A percentile compares a stretch with the other conserved stretches of the same genome.
Evolutionary conservation across 371 early-diverging fungal species (phyloP).

Genomic region (Actinomucor elegans): DNA sequence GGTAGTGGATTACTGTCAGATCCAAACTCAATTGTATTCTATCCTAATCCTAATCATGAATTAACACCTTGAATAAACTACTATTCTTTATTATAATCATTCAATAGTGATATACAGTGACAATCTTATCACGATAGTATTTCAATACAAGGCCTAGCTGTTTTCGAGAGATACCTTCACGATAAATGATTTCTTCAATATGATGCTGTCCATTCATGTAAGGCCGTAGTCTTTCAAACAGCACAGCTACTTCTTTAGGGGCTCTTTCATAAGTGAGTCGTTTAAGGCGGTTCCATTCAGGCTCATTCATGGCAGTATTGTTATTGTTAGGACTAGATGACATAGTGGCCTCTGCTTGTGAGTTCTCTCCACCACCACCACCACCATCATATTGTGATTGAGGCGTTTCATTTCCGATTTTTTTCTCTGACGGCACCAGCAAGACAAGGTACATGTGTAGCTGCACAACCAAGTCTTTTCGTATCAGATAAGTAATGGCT

Average conservation of each 20-base stretch:
- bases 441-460: constrained; percentile 81
- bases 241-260: constrained; percentile 52
- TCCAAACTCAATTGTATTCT: constrained; percentile 43
- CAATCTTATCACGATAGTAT: constrained; percentile 57
- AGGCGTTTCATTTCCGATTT: constrained; percentile 7
- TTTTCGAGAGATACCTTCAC: constrained; percentile 68
- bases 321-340: constrained; percentile 30
- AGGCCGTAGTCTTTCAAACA: constrained; percentile 67
- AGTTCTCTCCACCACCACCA: not conserved
- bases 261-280: constrained; percentile 42
- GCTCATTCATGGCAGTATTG: constrained; percentile 27
- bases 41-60: constrained; percentile 25
- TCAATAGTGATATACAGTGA: constrained; percentile 49
- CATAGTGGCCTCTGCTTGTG: not conserved
- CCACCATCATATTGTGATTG: constrained; percentile 9
- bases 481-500: constrained; percentile 77
- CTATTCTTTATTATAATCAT: too few species aligned
- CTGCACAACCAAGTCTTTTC: constrained; percentile 77
- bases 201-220: constrained; percentile 83
- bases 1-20: constrained; percentile 9
- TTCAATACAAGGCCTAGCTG: constrained; percentile 63
- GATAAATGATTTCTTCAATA: constrained; percentile 81
- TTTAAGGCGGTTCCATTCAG: constrained; percentile 29
- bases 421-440: constrained; percentile 48
- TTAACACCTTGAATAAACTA: not conserved